These are phyloP conservation scores for Thraustotheca clavata DNA, from an alignment of 352 stramenopile species.

Conservation along the genomic window DNA sequence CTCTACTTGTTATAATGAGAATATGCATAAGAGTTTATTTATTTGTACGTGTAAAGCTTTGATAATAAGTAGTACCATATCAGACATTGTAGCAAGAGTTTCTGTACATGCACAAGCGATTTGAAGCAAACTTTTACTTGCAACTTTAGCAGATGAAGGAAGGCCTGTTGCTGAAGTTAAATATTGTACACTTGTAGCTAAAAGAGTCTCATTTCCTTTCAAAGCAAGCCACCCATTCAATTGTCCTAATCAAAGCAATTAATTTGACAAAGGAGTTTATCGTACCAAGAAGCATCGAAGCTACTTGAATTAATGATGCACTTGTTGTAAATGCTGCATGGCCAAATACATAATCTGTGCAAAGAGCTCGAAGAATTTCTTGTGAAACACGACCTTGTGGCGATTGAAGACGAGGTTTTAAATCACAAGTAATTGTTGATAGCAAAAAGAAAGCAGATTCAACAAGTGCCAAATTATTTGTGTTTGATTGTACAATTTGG, in stretches of 20 bases:
- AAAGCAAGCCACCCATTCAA: not conserved
- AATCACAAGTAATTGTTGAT: not conserved
- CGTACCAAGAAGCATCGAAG: conserved; percentile 9
- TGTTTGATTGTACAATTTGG: not conserved
- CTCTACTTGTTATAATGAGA: not conserved
- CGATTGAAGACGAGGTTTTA: not conserved
- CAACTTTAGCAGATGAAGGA: not conserved
- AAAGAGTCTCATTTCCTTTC: not conserved
- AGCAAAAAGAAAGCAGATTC: conserved; percentile 15
- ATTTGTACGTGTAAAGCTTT: not conserved
- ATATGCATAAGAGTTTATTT: not conserved
- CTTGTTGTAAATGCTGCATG: not conserved
- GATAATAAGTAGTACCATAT: not conserved
- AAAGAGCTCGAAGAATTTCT: not conserved
- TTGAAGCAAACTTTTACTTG: not conserved
- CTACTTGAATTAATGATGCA: not conserved
- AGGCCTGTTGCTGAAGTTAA: not conserved
- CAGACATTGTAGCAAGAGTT: not conserved
- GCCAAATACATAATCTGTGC: not conserved
- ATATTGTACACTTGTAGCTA: conserved; percentile 4
- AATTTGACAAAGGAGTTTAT: not conserved
- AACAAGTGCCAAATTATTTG: not conserved
- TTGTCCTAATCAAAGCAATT: not conserved
- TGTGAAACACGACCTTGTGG: not conserved
- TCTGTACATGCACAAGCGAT: not conserved